phyloP scores from a whole-genome alignment of 225 moss, liverwort and hornwort genomes.

The Ulota crispa region DNA sequence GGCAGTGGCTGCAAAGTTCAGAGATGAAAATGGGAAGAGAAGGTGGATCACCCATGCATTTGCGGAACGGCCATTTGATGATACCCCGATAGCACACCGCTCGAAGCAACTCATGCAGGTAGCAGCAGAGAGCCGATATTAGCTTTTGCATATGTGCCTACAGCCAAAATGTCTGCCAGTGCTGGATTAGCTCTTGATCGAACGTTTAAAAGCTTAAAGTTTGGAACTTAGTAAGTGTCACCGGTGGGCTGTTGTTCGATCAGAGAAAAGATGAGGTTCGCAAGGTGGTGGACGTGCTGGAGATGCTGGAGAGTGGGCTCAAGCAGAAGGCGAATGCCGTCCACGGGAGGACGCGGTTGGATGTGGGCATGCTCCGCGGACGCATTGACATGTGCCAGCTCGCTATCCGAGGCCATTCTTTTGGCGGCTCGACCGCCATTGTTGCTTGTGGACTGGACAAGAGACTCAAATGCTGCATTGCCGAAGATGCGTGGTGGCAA shows the following conservation, averaged over 20 bases:
- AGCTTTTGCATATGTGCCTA: background rate
- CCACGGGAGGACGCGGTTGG: conserved; percentile 23
- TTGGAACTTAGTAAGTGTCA: background rate
- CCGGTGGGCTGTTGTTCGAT: background rate
- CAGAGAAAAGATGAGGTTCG: conserved; percentile 37
- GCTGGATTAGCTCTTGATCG: background rate
- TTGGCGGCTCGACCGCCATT: conserved; percentile 40
- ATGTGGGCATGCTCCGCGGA: conserved; percentile 32
- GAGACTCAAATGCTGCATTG: conserved; percentile 45
- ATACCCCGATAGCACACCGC: conserved; percentile 58
- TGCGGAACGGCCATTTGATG: conserved; percentile 34
- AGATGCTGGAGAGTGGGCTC: conserved; percentile 36
- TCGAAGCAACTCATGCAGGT: conserved; percentile 62
- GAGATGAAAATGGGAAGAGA: conserved; percentile 58
- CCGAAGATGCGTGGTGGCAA: conserved; percentile 51
- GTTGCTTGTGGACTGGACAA: conserved; percentile 47
- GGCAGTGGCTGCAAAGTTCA: conserved; percentile 64
- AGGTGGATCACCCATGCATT: conserved; percentile 59
- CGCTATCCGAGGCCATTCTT: conserved; percentile 46
- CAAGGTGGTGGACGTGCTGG: conserved; percentile 41
- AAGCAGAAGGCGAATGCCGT: conserved; percentile 36
- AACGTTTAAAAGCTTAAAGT: background rate
- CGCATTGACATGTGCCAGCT: conserved; percentile 38
- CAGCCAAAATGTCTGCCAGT: background rate
- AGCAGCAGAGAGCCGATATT: background rate